Evolutionary conservation across 2,329 filamentous ascomycete species (phyloP).

Genomic region (Sarocladiaceae sp.): DNA sequence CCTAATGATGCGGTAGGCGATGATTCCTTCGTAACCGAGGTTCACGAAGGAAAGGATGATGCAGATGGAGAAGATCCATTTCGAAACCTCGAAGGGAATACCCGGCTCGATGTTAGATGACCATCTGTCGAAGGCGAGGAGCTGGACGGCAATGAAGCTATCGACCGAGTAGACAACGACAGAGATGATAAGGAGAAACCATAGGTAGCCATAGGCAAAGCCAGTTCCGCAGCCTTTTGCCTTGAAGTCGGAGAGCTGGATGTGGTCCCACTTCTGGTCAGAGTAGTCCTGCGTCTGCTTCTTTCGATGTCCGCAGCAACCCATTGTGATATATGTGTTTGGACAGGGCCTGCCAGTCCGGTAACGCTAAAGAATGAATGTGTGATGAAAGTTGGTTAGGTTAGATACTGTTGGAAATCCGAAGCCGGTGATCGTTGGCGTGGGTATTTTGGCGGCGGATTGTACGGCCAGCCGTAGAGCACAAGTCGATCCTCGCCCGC

Average conservation of each 20-base stretch:
- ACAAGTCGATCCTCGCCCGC: constrained; percentile 44
- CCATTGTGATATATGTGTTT: constrained; percentile 41
- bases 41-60: constrained; percentile 89
- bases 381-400: constrained; percentile 3
- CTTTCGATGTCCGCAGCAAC: constrained; percentile 54
- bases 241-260: constrained; percentile 73
- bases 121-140: constrained; percentile 86
- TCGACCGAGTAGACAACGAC: constrained; percentile 83
- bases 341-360: constrained; percentile 3
- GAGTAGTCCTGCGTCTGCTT: constrained; percentile 61
- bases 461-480: constrained; percentile 31
- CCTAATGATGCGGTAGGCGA: constrained; percentile 73
- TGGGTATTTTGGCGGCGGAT: neutral
- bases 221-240: constrained; percentile 69
- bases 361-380: constrained; percentile 10
- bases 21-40: constrained; percentile 70
- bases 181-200: constrained; percentile 71
- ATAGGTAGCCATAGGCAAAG: constrained; percentile 80
- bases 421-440: constrained; percentile 10
- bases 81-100: constrained; percentile 70
- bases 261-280: constrained; percentile 93
- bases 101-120: constrained; percentile 74
- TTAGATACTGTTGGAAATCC: neutral
- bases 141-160: constrained; percentile 86
- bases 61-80: constrained; percentile 92